Base-by-base conservation (phyloP, 331 rosid species). In the Stylosanthes scabra region DNA sequence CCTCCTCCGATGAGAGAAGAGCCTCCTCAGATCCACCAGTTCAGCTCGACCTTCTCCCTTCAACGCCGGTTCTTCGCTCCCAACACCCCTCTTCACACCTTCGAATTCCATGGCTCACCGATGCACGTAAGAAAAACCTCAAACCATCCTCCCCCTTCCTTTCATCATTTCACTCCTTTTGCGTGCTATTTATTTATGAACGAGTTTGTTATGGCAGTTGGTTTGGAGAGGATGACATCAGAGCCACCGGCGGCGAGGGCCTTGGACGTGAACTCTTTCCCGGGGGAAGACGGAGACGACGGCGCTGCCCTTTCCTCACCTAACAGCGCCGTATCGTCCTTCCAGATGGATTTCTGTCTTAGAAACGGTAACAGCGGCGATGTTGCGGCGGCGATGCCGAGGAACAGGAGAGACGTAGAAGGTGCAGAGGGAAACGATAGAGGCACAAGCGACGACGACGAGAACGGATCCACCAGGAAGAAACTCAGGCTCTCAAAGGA, bases 401-500 rank as follows among this genome's bases (percentile, higher is more conserved):
- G 77, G 47, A 78, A 50, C 40, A 88, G 74, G 69, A 81, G 89
- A 55, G 94, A 83, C 37, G 52, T 52, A 7, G 96, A 86, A 34
- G 41, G 63, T 5, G 41, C 59, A 3, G 94, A 85, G 2, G 74
- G 46, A 2, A 97, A 34, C 0, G 98, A 90, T 47, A 82, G 95
- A 81, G 82, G 37, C 37, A 31, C 73, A 29, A 91, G 96, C 20
- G 99, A 95, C 5, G 97, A 95, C 15, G 98, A 95, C 0, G 97
- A 91, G 27, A 92, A 90, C 20, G 99, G 92, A 2, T 83, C 89
- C 2, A 82, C 89, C 5, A 69, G 96, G 29, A 95, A 95, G 91
- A 95, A 95, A 64, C 99, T 95, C 55, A 81, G 99, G 69, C 89
- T 95, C 62, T 87, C 98, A 0, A 95, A 92, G 62, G 86, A 90